Base-by-base conservation (phyloP, 2,329 filamentous ascomycete species). In the Alternaria novae-zelandiae region DNA sequence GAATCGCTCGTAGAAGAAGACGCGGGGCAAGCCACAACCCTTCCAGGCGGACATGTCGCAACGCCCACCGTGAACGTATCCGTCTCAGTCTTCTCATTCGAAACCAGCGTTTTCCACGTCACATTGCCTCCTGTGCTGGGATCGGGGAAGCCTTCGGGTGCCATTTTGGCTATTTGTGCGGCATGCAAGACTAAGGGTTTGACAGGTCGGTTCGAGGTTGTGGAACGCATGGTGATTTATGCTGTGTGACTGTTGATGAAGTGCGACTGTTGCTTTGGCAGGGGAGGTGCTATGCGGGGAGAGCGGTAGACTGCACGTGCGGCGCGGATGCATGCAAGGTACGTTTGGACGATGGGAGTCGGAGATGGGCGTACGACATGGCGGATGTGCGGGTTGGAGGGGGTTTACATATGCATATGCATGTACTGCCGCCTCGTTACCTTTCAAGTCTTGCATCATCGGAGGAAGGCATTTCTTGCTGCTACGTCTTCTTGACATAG, bases 71-170 rank as follows among this genome's bases (percentile, higher is more conserved):
- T 80, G 20, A 84, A 68, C 6, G 79, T 74, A 54, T 78, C 70
- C 0, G 78, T 79, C 3, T 69, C 59, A 2, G 81, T 82, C 9
- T 65, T 46, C 0, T 77, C 72, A 0, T 72, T 55, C 0, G 82
- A 81, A 54, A 83, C 68, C 1, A 83, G 71, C 1, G 81, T 83
- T 57, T 79, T 78, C 82, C 82, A 83, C 6, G 75, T 74, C 1
- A 81, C 59, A 66, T 77, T 53, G 41, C 76, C 73, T 23, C 65
- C 54, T 1, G 36, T 32, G 3, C 32, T n/a, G 1, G 54, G 32
- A 21, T 61, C 55, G 10, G 63, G 43, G 41, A 74, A 74, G 53
- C 36, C 12, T 53, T 69, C 61, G 11, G 44, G n/a, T 5, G 54
- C 44, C 17, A 43, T 41, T 17, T 21, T 54, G 11, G 32, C 32